A percentile compares a stretch with the other conserved stretches of the same genome.
phyloP scores from a whole-genome alignment of 2,329 filamentous ascomycete genomes.

The Diaporthe sp. region DNA sequence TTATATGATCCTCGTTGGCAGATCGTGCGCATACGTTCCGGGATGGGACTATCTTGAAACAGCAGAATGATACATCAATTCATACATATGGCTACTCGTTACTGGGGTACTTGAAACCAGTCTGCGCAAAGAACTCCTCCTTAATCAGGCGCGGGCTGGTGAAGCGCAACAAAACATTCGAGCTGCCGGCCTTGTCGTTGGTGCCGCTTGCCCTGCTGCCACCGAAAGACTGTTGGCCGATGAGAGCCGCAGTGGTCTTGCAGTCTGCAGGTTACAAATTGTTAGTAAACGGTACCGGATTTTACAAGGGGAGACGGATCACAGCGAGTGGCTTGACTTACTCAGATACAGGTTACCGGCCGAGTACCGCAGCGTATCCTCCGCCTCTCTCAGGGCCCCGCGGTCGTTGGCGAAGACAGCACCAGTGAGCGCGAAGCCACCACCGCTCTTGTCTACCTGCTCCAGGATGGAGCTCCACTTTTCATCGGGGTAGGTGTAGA shows the following conservation, averaged over 20 bases:
- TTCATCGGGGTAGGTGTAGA: slow-evolving; percentile 59
- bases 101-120: slow-evolving; percentile 75
- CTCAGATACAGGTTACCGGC: slow-evolving; percentile 68
- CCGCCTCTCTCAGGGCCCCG: slow-evolving; percentile 58
- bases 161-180: slow-evolving; percentile 60
- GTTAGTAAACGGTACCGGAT: background rate
- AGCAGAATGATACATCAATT: background rate
- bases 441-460: slow-evolving; percentile 73
- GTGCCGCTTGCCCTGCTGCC: slow-evolving; percentile 75
- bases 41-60: too few relatives aligned
- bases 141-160: slow-evolving; percentile 63
- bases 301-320: too few relatives aligned
- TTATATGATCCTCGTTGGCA: background rate
- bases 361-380: slow-evolving; percentile 61
- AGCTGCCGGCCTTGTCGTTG: slow-evolving; percentile 72
- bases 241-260: slow-evolving; percentile 73
- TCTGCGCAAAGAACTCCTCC: slow-evolving; percentile 77
- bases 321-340: background rate
- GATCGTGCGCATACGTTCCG: background rate
- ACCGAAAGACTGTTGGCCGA: slow-evolving; percentile 79
- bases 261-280: slow-evolving; percentile 46
- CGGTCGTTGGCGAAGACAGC: slow-evolving; percentile 61
- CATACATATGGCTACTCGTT: slow-evolving; percentile 61
- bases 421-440: slow-evolving; percentile 70
- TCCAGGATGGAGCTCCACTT: slow-evolving; percentile 55